These are phyloP conservation scores for Neonectria hederae DNA, from an alignment of 2,329 filamentous ascomycete genomes.

Conservation along the genomic window DNA sequence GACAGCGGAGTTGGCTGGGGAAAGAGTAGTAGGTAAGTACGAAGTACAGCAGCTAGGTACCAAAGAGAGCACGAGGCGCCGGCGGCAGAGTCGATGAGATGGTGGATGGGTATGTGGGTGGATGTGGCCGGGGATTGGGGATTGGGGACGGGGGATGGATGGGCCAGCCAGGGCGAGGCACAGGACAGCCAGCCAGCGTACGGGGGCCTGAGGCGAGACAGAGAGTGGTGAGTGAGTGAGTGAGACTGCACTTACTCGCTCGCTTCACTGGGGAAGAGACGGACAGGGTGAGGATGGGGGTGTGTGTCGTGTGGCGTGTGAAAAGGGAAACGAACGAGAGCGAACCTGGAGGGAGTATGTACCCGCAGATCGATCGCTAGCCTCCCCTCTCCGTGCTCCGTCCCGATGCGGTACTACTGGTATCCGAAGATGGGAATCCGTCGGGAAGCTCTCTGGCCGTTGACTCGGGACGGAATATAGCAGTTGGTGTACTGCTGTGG, in stretches of 20 bases:
- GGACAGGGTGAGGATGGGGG: background rate
- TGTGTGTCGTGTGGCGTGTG: conserved; percentile 5
- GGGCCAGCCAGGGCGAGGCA: conserved; percentile 40
- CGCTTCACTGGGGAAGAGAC: background rate
- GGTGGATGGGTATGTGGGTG: conserved; percentile 16
- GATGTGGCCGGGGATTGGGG: conserved; percentile 23
- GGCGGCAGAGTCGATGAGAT: conserved; percentile 22
- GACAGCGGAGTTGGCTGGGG: conserved; percentile 5
- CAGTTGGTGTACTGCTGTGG: background rate
- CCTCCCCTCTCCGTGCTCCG: too few species aligned
- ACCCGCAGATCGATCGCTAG: too few species aligned
- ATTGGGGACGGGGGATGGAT: conserved; percentile 22
- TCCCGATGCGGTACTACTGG: background rate
- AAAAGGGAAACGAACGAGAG: background rate
- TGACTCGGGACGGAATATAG: background rate
- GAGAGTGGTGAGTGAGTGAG: background rate
- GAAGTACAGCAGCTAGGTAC: conserved; percentile 12
- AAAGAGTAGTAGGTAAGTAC: conserved; percentile 4
- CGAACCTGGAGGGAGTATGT: too few species aligned
- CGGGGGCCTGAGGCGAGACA: conserved; percentile 29
- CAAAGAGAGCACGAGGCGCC: conserved; percentile 24
- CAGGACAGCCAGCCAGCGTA: conserved; percentile 24
- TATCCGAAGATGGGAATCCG: background rate
- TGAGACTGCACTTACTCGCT: background rate
- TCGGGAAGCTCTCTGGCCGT: background rate